Evolutionary conservation across 495 filamentous ascomycete species (phyloP).

Genomic region (Chlorociboria aeruginascens): DNA sequence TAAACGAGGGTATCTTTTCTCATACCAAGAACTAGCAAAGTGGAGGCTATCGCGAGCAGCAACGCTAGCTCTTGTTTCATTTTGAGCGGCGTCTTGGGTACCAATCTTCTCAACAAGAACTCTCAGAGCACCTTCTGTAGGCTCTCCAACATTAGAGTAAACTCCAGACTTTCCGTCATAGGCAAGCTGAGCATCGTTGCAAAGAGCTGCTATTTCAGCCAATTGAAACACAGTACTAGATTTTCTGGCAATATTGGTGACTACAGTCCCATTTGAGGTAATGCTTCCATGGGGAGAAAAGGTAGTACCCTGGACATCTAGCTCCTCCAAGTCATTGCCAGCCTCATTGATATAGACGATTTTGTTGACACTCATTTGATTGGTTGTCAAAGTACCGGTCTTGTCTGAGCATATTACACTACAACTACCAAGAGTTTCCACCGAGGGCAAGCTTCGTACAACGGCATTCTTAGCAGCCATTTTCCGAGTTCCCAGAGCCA

Average conservation of each 20-base stretch:
- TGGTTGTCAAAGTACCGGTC: slow-evolving; percentile 95
- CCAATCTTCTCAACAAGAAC: slow-evolving; percentile 94
- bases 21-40: slow-evolving; percentile 68
- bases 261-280: slow-evolving; percentile 47
- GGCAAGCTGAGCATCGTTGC: slow-evolving; percentile 79
- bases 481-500: slow-evolving; percentile 89
- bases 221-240: slow-evolving; percentile 74
- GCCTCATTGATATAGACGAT: slow-evolving; percentile 67
- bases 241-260: slow-evolving; percentile 57
- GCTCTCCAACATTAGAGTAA: slow-evolving; percentile 84
- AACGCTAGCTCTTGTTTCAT: slow-evolving; percentile 38
- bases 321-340: slow-evolving; percentile 69
- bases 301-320: slow-evolving; percentile 87
- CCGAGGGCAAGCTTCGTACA: slow-evolving; percentile 87
- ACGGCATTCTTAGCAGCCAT: slow-evolving; percentile 99
- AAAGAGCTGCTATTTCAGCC: slow-evolving; percentile 76
- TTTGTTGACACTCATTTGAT: slow-evolving; percentile 98
- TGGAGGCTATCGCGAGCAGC: slow-evolving; percentile 52
- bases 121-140: slow-evolving; percentile 88
- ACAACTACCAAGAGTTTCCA: slow-evolving; percentile 97
- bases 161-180: slow-evolving; percentile 61
- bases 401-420: slow-evolving; percentile 99
- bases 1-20: slow-evolving; percentile 57
- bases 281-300: slow-evolving; percentile 78
- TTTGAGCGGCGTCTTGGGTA: slow-evolving; percentile 41